Evolutionary conservation across 495 filamentous ascomycete genomes (phyloP).

Genomic region (Trichoderma orchidacearum): DNA sequence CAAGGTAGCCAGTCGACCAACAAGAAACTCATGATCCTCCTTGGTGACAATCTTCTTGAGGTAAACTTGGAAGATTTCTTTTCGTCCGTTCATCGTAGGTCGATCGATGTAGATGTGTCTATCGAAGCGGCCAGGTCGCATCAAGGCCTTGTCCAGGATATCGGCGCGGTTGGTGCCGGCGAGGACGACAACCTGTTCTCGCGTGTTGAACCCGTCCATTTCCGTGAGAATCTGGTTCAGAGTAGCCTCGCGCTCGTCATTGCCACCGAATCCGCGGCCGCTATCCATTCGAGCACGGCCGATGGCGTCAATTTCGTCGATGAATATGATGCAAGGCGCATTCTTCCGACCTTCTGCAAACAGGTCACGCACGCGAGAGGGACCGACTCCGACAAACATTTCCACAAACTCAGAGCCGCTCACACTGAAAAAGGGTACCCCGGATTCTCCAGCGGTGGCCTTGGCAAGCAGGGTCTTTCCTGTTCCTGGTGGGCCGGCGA

Average conservation of each 20-base stretch:
- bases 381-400: slow-evolving; percentile 98
- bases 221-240: slow-evolving; percentile 97
- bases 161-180: slow-evolving; percentile 94
- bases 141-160: slow-evolving; percentile 84
- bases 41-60: slow-evolving; percentile 82
- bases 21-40: slow-evolving; percentile 76
- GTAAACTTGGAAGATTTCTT: slow-evolving; percentile 92
- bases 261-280: slow-evolving; percentile 65
- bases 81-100: slow-evolving; percentile 91
- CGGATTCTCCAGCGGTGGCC: slow-evolving; percentile 94
- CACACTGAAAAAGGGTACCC: slow-evolving; percentile 94
- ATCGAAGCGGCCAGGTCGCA: slow-evolving; percentile 95
- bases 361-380: slow-evolving; percentile 85
- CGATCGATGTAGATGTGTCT: slow-evolving; percentile 86
- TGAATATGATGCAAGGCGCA: slow-evolving; percentile 97
- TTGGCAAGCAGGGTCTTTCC: slow-evolving; percentile 97
- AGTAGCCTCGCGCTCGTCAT: slow-evolving; percentile 92
- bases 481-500: slow-evolving; percentile 91
- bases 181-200: slow-evolving; percentile 94
- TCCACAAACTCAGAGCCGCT: slow-evolving; percentile 98
- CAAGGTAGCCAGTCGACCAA: slow-evolving; percentile 75
- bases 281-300: slow-evolving; percentile 72
- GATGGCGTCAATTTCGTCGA: slow-evolving; percentile 98
- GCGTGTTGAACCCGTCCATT: slow-evolving; percentile 98
- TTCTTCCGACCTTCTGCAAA: slow-evolving; percentile 92